Percentiles rank a stretch among this genome's conserved stretches.
Conservation (phyloP, 129 eudicot genomes). For the Chrysanthemum lavandulifolium region DNA sequence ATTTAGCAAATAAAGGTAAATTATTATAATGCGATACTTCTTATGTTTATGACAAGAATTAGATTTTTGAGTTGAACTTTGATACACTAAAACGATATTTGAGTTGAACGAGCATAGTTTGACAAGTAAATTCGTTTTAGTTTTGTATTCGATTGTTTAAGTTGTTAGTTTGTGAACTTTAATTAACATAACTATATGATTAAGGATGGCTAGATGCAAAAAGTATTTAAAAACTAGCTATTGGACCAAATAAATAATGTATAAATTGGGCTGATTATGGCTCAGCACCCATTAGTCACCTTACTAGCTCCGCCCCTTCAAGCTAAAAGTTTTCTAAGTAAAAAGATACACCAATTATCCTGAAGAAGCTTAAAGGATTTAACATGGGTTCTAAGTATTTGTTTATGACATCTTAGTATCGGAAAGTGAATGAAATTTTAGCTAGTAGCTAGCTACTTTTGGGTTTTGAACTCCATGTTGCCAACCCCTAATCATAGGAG, state of each 20-base stretch:
- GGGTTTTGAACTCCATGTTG: neutral
- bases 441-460: slow-evolving; percentile 1
- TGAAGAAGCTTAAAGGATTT: neutral
- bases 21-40: neutral
- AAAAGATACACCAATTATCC: too few species aligned
- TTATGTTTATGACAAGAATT: neutral
- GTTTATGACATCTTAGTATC: neutral
- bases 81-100: neutral
- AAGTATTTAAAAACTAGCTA: too few species aligned
- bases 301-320: too few species aligned
- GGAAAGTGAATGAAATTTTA: neutral
- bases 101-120: neutral
- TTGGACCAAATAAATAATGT: too few species aligned
- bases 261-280: too few species aligned
- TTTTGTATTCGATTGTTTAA: too few species aligned
- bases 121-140: too few species aligned
- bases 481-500: neutral
- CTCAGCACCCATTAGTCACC: too few species aligned
- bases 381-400: neutral
- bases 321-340: too few species aligned
- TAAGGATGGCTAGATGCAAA: too few species aligned
- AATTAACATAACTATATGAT: too few species aligned
- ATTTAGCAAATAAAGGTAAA: slow-evolving; percentile 15
- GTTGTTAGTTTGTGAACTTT: too few species aligned
- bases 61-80: neutral